Evolutionary conservation across 176 grass and related monocot species (phyloP).

Genomic region (Oropetium thomaeum): DNA sequence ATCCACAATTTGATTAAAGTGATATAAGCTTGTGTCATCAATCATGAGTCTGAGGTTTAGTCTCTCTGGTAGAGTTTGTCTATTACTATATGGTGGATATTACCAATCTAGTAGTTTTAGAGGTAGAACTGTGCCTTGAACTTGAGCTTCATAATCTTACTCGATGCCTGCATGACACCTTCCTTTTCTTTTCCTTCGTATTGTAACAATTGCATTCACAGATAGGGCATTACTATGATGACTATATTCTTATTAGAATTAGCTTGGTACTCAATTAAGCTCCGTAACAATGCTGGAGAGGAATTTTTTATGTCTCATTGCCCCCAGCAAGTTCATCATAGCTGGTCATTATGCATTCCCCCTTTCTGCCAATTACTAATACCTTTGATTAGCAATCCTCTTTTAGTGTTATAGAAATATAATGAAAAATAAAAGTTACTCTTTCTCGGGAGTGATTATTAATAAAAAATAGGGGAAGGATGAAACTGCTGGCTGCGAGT

Average conservation of each 20-base stretch:
- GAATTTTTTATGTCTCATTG: not conserved
- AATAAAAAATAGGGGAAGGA: slow-evolving; percentile 10
- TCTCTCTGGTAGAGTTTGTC: not conserved
- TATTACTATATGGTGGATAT: not conserved
- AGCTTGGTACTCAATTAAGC: not conserved
- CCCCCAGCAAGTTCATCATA: not conserved
- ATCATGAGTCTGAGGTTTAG: slow-evolving; percentile 2
- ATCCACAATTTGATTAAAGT: not conserved
- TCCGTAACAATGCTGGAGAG: slow-evolving; percentile 18
- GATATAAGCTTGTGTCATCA: not conserved
- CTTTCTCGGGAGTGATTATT: slow-evolving; percentile 38
- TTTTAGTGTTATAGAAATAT: slow-evolving; percentile 10
- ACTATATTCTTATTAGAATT: not conserved
- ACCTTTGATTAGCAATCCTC: slow-evolving; percentile 23
- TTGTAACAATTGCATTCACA: not conserved
- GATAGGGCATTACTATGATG: slow-evolving; percentile 1
- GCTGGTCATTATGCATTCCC: slow-evolving; percentile 1
- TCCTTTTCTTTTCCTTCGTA: not conserved
- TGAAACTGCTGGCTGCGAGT: slow-evolving; percentile 25
- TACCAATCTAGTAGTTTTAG: not conserved
- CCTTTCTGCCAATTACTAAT: not conserved
- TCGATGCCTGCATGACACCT: not conserved
- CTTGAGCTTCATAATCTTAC: slow-evolving; percentile 31
- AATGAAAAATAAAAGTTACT: slow-evolving; percentile 37
- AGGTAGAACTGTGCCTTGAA: slow-evolving; percentile 8